Percentiles rank a stretch among this genome's conserved stretches.
These are phyloP conservation scores for Teunomyces funiuensis DNA, from an alignment of 805 yeast genomes.

Conservation along the genomic window DNA sequence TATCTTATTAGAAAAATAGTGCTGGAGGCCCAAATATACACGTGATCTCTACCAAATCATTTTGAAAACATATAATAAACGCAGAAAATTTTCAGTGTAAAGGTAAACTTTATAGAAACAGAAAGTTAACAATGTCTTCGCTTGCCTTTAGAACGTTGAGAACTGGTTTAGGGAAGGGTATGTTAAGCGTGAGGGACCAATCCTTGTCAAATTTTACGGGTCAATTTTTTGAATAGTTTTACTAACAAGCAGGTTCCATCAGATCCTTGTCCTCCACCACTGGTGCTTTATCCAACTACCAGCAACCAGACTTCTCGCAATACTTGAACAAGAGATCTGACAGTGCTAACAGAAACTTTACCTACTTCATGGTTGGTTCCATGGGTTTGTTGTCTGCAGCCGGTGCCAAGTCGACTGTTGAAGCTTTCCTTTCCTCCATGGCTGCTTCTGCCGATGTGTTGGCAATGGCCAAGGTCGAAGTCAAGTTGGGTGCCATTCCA, in stretches of 20 bases:
- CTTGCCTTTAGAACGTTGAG: constrained; percentile 48
- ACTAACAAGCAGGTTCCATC: constrained; percentile 26
- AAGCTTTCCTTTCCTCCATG: constrained; percentile 88
- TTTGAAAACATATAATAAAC: constrained; percentile 5
- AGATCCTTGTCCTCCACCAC: constrained; percentile 54
- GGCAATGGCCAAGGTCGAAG: constrained; percentile 99
- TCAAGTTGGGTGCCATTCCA: constrained; percentile 88
- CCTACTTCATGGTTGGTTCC: constrained; percentile 97
- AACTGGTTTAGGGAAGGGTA: constrained; percentile 43
- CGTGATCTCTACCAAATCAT: constrained; percentile 6
- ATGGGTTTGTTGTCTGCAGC: constrained; percentile 88
- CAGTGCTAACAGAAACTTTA: constrained; percentile 71
- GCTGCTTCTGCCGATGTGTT: constrained; percentile 98
- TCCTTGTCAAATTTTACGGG: neutral
- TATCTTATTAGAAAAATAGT: constrained; percentile 4
- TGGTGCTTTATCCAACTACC: constrained; percentile 70
- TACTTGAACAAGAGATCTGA: constrained; percentile 75
- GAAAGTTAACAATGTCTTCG: constrained; percentile 29
- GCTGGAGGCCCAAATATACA: neutral
- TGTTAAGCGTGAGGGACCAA: constrained; percentile 9
- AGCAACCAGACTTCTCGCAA: constrained; percentile 86
- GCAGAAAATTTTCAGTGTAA: constrained; percentile 4
- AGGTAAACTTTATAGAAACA: constrained; percentile 5
- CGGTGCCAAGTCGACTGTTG: constrained; percentile 94
- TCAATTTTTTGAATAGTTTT: constrained; percentile 1